Percentiles rank a stretch among this genome's conserved stretches.
These are phyloP conservation scores for Leucoagaricus sp. DNA, from an alignment of 1,284 basidiomycete species.

Conservation along the genomic window DNA sequence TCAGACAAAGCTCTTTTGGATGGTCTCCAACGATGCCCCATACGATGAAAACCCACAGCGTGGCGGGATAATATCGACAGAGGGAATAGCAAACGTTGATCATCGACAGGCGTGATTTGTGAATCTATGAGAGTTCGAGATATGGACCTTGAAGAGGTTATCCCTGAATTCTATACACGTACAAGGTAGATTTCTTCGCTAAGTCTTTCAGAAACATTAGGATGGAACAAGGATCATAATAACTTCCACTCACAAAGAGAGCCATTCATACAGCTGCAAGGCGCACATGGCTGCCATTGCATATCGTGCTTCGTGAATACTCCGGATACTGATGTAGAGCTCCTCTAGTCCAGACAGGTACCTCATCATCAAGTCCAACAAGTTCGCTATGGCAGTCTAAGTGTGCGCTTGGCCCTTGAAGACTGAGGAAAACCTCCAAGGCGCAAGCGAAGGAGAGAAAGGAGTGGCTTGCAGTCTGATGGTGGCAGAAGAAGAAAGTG, in stretches of 20 bases:
- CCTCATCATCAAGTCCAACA: not conserved
- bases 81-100: constrained; percentile 39
- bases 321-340: constrained; percentile 17
- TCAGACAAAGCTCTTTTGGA: constrained; percentile 23
- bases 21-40: constrained; percentile 34
- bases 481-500: not conserved
- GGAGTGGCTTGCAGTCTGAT: not conserved
- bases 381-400: not conserved
- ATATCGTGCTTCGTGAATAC: constrained; percentile 31
- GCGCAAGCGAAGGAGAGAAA: not conserved
- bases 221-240: not conserved
- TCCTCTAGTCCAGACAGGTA: not conserved
- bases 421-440: not conserved
- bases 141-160: not conserved
- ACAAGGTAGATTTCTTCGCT: constrained; percentile 18
- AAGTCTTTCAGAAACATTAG: constrained; percentile 8
- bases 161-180: not conserved
- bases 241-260: constrained; percentile 21
- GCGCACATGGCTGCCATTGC: constrained; percentile 29
- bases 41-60: constrained; percentile 31
- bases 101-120: constrained; percentile 35
- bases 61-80: constrained; percentile 37
- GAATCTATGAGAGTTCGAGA: constrained; percentile 29
- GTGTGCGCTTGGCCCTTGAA: not conserved
- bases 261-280: constrained; percentile 28